Conservation (phyloP, 2,329 filamentous ascomycete species). For the Diaporthe sp. region DNA sequence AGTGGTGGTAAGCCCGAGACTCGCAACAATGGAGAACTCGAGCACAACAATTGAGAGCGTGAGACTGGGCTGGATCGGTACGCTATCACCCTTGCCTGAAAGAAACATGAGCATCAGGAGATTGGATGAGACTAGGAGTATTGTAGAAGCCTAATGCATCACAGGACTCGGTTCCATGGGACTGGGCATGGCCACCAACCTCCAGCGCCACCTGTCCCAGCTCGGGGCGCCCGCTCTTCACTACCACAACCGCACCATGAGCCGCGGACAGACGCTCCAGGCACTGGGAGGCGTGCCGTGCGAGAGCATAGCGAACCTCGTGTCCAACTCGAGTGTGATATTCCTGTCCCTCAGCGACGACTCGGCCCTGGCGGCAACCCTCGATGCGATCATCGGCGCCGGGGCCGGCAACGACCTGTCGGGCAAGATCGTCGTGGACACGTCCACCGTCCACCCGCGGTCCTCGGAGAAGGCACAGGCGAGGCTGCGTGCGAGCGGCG, state of each 20-base stretch:
- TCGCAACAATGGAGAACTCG: neutral
- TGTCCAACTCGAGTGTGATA: conserved; percentile 50
- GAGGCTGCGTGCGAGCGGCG: conserved; percentile 48
- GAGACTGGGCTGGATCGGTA: conserved; percentile 36
- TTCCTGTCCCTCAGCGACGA: conserved; percentile 82
- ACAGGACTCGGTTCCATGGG: conserved; percentile 66
- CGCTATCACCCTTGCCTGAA: neutral
- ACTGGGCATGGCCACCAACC: conserved; percentile 61
- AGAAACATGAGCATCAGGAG: neutral
- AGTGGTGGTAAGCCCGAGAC: neutral
- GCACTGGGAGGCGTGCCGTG: conserved; percentile 47
- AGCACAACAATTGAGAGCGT: neutral
- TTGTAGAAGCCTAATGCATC: neutral
- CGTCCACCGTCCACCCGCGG: conserved; percentile 63
- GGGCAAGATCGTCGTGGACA: conserved; percentile 62
- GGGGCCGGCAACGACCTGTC: conserved; percentile 42
- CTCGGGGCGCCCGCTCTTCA: conserved; percentile 47
- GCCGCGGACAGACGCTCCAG: conserved; percentile 54
- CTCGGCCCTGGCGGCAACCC: conserved; percentile 74
- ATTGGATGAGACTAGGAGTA: neutral
- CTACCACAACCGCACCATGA: conserved; percentile 63
- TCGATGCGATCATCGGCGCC: conserved; percentile 68
- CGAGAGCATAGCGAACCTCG: conserved; percentile 46
- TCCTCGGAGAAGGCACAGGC: conserved; percentile 51
- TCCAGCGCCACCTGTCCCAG: conserved; percentile 57